Evolutionary conservation across 2,329 filamentous ascomycete genomes (phyloP).

Genomic region (Botryosphaeria dothidea): DNA sequence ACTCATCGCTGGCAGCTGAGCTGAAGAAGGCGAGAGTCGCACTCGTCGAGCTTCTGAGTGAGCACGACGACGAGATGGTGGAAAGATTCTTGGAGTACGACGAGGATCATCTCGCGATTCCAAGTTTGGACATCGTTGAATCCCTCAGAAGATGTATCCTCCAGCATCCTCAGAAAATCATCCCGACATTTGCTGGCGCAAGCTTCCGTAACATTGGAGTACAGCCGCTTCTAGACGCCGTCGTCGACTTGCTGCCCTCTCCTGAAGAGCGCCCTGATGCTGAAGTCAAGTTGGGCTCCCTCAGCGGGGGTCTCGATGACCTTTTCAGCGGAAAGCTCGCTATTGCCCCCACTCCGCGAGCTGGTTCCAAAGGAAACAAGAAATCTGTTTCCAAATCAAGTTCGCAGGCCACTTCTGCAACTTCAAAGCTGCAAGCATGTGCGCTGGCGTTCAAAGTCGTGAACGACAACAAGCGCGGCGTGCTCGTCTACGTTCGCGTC

Average conservation of each 20-base stretch:
- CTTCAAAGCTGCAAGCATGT: constrained; percentile 68
- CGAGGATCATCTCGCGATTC: constrained; percentile 69
- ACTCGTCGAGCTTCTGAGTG: constrained; percentile 80
- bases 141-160: constrained; percentile 74
- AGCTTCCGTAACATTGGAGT: constrained; percentile 95
- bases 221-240: constrained; percentile 84
- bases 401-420: constrained; percentile 32
- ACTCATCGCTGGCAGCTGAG: constrained; percentile 61
- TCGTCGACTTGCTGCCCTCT: constrained; percentile 83
- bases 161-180: constrained; percentile 67
- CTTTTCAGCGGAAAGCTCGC: constrained; percentile 41
- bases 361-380: constrained; percentile 18
- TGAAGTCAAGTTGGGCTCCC: constrained; percentile 67
- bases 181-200: constrained; percentile 87
- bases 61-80: constrained; percentile 83
- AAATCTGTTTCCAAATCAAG: constrained; percentile 4
- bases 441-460: constrained; percentile 89
- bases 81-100: constrained; percentile 79
- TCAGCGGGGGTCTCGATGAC: constrained; percentile 55
- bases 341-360: constrained; percentile 20
- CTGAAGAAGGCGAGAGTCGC: constrained; percentile 73
- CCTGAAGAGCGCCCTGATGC: constrained; percentile 79
- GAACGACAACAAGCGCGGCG: constrained; percentile 79
- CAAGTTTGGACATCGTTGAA: constrained; percentile 65
- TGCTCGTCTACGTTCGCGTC: constrained; percentile 87